Base-by-base conservation (phyloP, 257 asterid species). In the Nicotiana tabacum region DNA sequence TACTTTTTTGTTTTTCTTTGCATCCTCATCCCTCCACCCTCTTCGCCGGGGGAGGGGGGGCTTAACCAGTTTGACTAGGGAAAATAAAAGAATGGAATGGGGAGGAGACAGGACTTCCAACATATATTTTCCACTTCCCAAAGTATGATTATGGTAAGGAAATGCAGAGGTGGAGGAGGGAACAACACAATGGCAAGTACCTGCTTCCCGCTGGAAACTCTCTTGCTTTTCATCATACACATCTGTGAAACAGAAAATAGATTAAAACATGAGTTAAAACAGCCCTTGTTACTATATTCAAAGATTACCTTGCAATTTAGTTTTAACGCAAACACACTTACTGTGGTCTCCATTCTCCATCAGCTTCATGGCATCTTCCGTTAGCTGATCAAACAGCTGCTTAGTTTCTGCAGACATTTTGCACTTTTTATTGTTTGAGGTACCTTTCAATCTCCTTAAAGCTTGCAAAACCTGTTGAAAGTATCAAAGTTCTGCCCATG, bases 281-380 rank as follows among this genome's bases (percentile, higher is more conserved):
- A 29, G 15, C 4, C 62, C 43, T 48, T 48, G 80, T 37, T 74
- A 48, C 10, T 74, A 13, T 15, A 24, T 74, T 74, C 62, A 74
- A 74, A 30, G 16, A 74, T 74, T 39, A 65, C 70, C 32, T 78
- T 11, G 56, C 70, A 33, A 58, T 78, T 18, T 27, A 33, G 70
- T 57, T 37, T 6, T 1, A 17, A 17, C 77, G 11, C 43, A 35
- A 84, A 84, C 69, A 84, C 81, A 87, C 96, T 85, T 80, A 94
- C 98, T 89, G 90, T 89, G 92, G 82, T 96, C 98, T 82, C 99
- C 99, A 88, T 90, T 92, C 85, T 94, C 98, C 97, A 96, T 76
- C 85, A 96, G 91, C 83, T 85, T 89, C 97, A 91, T 90, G 58
- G 98, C 98, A 92, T 96, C 98, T 81, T 94, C 99, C 80, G 98